phyloP scores from a whole-genome alignment of 768 basidiomycete species.

The Tylopilus felleus region DNA sequence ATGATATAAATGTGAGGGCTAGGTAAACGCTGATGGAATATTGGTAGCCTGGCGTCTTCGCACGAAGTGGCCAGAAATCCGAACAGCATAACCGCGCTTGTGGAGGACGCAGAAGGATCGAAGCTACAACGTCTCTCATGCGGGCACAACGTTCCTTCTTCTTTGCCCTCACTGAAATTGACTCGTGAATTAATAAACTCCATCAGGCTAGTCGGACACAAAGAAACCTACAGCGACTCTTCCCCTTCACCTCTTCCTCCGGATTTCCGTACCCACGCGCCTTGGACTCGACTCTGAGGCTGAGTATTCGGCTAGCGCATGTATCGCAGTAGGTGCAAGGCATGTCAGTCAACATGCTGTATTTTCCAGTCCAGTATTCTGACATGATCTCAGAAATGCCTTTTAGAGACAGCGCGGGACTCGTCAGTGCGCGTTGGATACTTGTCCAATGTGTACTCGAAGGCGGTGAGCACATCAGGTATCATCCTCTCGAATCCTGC shows the following conservation, averaged over 20 bases:
- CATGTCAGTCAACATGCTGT: neutral
- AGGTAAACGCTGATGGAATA: neutral
- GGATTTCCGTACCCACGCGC: neutral
- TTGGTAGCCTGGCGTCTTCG: too few relatives aligned
- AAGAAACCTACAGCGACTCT: conserved; percentile 8
- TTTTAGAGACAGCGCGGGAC: neutral
- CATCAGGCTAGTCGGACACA: too few relatives aligned
- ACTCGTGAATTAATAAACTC: neutral
- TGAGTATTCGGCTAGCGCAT: neutral
- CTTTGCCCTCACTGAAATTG: conserved; percentile 3
- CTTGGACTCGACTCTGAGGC: neutral
- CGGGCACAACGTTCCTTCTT: neutral
- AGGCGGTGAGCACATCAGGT: conserved; percentile 9
- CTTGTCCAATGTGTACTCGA: conserved; percentile 19
- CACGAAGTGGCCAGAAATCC: too few relatives aligned
- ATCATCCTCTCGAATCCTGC: conserved; percentile 11
- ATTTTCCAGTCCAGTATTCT: conserved; percentile 10
- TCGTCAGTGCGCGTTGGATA: conserved; percentile 2
- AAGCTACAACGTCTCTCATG: too few relatives aligned
- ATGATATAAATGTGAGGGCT: too few relatives aligned
- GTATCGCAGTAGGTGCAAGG: neutral
- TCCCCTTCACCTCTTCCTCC: neutral
- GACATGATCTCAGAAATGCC: neutral
- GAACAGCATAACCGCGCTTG: neutral
- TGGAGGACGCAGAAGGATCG: neutral